Base-by-base conservation (phyloP, 2,329 filamentous ascomycete genomes). In the Didymella pinodella region DNA sequence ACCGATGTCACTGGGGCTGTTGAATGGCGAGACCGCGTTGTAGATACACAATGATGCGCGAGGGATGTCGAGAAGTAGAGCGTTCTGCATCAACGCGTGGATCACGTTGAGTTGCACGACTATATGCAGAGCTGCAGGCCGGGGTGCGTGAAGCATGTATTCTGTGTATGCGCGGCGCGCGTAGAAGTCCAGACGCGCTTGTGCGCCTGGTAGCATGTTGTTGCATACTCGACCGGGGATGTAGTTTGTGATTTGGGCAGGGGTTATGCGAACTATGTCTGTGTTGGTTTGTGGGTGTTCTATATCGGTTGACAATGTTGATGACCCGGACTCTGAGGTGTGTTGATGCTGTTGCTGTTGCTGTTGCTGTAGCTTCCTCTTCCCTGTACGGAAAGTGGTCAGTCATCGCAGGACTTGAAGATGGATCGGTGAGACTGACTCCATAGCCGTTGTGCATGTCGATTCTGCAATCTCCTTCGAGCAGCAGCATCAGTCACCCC, bases 81-180 rank as follows among this genome's bases (percentile, higher is more conserved):
- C 53, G 25, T 56, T 56, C 26, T 48, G 53, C 31, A 48, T 34
- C 22, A 56, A 10, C 1, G 53, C 53, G 31, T 56, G 36, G 11
- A 56, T 41, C 4, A 56, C 53, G 20, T 50, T 56, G 38, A 45
- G 47, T 25, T 48, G 45, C 4, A 50, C 40, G 4, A 56, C 29
- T 25, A 36, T 36, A n/a, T 47, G 53, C 7, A 55, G 28, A 10
- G 36, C 20, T 10, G 46, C 18, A 11, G 46, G 53, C 2, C 53
- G 18, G 14, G 53, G 26, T 6, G 45, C 32, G 14, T 36, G 28
- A 14, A 55, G 53, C 34, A 47, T 44, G 45, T 55, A 55, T 28
- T 49, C 38, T 22, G 28, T 31, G 46, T 55, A 55, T 2, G 52
- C 52, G 1, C 26, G 50, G 11, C 26, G 48, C 6, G 48, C 48